These are phyloP conservation scores for Colletotrichum gigasporum DNA, from an alignment of 2,329 filamentous ascomycete genomes.

Conservation along the genomic window DNA sequence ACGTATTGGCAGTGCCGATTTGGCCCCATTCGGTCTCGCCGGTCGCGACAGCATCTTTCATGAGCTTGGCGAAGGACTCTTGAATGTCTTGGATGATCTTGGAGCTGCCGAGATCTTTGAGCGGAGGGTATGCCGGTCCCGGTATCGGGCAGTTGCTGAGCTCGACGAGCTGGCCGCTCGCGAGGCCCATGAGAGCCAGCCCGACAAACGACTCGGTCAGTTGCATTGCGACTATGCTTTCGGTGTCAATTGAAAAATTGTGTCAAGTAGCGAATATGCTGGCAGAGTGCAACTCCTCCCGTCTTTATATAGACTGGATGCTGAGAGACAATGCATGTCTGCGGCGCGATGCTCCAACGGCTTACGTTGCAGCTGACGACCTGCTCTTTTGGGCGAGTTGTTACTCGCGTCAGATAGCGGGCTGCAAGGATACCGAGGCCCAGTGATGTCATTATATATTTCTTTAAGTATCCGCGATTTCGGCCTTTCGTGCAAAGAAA, in stretches of 20 bases:
- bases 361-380: too few relatives aligned
- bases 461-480: too few relatives aligned
- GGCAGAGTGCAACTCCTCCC: not conserved
- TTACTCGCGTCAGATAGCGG: too few relatives aligned
- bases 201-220: not conserved
- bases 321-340: not conserved
- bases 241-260: not conserved
- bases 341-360: too few relatives aligned
- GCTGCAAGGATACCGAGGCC: too few relatives aligned
- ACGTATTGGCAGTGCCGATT: not conserved
- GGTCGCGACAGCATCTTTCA: not conserved
- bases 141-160: not conserved
- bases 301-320: not conserved
- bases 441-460: too few relatives aligned
- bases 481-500: too few relatives aligned
- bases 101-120: not conserved
- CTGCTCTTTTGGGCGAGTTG: too few relatives aligned
- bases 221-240: not conserved
- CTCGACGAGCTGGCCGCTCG: not conserved
- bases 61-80: not conserved
- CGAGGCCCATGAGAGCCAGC: not conserved
- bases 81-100: not conserved
- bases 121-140: not conserved
- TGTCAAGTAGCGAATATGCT: too few relatives aligned
- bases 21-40: slow-evolving; percentile 2